Conservation (phyloP, 2,329 filamentous ascomycete species). For the Hypomyces perniciosus region DNA sequence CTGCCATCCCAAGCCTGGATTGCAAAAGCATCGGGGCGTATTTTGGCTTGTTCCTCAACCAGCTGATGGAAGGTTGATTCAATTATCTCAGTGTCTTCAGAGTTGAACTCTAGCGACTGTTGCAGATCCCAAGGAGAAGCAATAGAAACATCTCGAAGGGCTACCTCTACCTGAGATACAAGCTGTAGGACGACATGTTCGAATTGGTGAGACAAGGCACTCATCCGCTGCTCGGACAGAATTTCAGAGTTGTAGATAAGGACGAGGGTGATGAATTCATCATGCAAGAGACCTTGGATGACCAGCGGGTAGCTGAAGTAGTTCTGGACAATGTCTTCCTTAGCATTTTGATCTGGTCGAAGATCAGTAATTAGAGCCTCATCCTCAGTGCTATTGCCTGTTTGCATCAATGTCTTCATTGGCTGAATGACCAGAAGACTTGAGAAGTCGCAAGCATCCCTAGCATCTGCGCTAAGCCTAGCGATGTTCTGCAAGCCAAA, state of each 20-base stretch:
- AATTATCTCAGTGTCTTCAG: background rate
- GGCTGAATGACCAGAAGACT: constrained; percentile 10
- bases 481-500: constrained; percentile 24
- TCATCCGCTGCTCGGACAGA: background rate
- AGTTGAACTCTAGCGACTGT: background rate
- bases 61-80: background rate
- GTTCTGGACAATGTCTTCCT: background rate
- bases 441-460: constrained; percentile 3
- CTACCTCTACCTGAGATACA: background rate
- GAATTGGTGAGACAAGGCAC: background rate
- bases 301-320: background rate
- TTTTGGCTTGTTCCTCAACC: background rate
- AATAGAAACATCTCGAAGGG: background rate
- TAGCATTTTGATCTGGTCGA: background rate
- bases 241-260: background rate
- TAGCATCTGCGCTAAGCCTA: constrained; percentile 8
- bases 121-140: background rate
- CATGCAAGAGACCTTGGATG: background rate
- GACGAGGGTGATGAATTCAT: background rate
- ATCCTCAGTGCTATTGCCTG: background rate
- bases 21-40: background rate
- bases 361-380: background rate
- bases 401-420: background rate
- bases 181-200: background rate
- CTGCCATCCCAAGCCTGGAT: background rate